Percentiles rank a stretch among this genome's conserved stretches.
phyloP scores from a whole-genome alignment of 169 alveolate species.

The Cryptosporidium viatorum region DNA sequence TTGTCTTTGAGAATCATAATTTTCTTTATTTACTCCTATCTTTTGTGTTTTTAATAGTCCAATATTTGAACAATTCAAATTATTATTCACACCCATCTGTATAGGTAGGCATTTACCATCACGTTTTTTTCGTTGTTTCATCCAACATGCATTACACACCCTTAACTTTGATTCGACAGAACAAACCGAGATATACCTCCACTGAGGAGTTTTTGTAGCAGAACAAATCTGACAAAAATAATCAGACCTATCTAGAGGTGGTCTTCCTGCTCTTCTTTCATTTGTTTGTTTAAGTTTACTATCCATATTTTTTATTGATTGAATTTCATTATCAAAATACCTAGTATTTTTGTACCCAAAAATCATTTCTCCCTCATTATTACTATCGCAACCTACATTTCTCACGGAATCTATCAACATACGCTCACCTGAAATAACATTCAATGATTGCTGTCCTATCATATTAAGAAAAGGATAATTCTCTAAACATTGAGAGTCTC shows the following conservation, averaged over 20 bases:
- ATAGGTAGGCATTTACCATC: constrained; percentile 60
- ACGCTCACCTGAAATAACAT: not conserved
- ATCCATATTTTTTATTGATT: constrained; percentile 59
- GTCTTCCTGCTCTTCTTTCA: constrained; percentile 75
- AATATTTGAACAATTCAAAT: constrained; percentile 23
- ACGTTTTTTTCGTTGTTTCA: constrained; percentile 72
- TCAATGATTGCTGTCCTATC: not conserved
- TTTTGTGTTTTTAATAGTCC: constrained; percentile 24
- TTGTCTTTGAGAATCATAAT: constrained; percentile 63
- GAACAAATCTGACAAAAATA: constrained; percentile 72
- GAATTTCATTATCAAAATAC: constrained; percentile 36
- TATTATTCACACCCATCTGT: constrained; percentile 17
- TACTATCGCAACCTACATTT: constrained; percentile 8
- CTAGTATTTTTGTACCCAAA: constrained; percentile 22
- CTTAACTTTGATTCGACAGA: constrained; percentile 58
- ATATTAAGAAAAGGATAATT: constrained; percentile 20
- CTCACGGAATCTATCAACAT: constrained; percentile 10
- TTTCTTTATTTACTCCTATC: constrained; percentile 44
- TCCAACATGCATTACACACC: constrained; percentile 75
- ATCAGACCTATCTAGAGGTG: constrained; percentile 73
- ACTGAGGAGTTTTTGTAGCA: constrained; percentile 74
- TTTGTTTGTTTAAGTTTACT: constrained; percentile 54
- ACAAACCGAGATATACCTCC: constrained; percentile 72
- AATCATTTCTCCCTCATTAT: constrained; percentile 16
- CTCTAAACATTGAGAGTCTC: constrained; percentile 62